Conservation (phyloP, 2,329 filamentous ascomycete species). For the Ciborinia camelliae region DNA sequence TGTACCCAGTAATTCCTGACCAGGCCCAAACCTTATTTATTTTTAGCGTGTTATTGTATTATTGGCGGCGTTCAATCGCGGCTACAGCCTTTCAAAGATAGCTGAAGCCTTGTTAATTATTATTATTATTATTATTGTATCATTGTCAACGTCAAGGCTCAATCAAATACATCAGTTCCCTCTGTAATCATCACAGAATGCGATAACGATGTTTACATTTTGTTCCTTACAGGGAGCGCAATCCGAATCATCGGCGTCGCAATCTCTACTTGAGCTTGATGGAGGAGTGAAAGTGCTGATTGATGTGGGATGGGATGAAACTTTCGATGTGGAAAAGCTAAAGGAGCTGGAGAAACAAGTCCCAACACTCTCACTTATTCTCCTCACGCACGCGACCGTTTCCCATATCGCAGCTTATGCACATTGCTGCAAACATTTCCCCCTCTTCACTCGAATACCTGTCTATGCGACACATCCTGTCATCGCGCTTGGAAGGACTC, state of each 20-base stretch:
- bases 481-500: slow-evolving; percentile 84
- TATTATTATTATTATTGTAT: neutral
- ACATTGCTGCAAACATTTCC: slow-evolving; percentile 95
- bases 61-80: slow-evolving; percentile 5
- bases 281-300: slow-evolving; percentile 93
- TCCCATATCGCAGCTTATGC: slow-evolving; percentile 90
- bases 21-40: slow-evolving; percentile 15
- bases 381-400: slow-evolving; percentile 90
- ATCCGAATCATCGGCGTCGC: slow-evolving; percentile 79
- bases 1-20: slow-evolving; percentile 3
- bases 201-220: slow-evolving; percentile 82
- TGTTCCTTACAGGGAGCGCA: slow-evolving; percentile 89
- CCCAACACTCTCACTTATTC: slow-evolving; percentile 85
- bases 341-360: slow-evolving; percentile 89
- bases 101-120: slow-evolving; percentile 6
- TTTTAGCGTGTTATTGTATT: slow-evolving; percentile 9
- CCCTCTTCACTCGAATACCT: slow-evolving; percentile 85
- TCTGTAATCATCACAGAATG: slow-evolving; percentile 7
- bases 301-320: slow-evolving; percentile 94
- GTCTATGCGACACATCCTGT: slow-evolving; percentile 93
- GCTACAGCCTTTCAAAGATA: slow-evolving; percentile 17
- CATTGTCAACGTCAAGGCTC: neutral
- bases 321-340: slow-evolving; percentile 78
- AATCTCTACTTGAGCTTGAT: slow-evolving; percentile 95
- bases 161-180: neutral